A percentile compares a stretch with the other conserved stretches of the same genome.
phyloP scores from a whole-genome alignment of 768 basidiomycete species.

The Lyophyllum atratum region DNA sequence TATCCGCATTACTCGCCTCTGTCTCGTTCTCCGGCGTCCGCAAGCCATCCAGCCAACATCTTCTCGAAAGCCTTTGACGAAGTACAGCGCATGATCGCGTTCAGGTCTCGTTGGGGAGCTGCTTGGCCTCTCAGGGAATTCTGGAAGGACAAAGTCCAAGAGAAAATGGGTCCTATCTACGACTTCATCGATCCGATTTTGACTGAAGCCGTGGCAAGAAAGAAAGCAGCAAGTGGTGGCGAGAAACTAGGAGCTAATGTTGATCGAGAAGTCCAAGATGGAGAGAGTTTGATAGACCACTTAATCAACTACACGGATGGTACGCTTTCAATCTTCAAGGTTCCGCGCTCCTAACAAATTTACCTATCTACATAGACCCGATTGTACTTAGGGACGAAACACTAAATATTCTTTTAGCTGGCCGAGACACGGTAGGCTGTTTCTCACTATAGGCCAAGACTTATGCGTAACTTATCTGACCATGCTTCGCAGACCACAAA shows the following conservation, averaged over 20 bases:
- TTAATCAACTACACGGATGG: slow-evolving; percentile 54
- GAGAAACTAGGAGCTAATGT: slow-evolving; percentile 23
- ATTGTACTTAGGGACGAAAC: slow-evolving; percentile 47
- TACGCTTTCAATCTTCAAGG: slow-evolving; percentile 18
- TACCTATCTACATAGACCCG: slow-evolving; percentile 25
- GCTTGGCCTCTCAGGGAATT: slow-evolving; percentile 57
- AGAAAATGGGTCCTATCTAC: slow-evolving; percentile 49
- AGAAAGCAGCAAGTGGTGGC: slow-evolving; percentile 4
- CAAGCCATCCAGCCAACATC: slow-evolving; percentile 36
- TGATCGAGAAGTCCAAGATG: slow-evolving; percentile 34
- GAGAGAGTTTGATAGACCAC: slow-evolving; percentile 48
- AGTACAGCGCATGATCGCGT: slow-evolving; percentile 39
- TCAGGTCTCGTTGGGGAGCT: slow-evolving; percentile 38
- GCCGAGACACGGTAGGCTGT: slow-evolving; percentile 52
- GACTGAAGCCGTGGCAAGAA: slow-evolving; percentile 42
- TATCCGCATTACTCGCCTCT: slow-evolving; percentile 40
- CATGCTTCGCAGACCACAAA: slow-evolving; percentile 33
- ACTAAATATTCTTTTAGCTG: slow-evolving; percentile 59
- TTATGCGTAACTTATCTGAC: neutral
- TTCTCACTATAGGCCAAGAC: neutral
- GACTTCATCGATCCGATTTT: slow-evolving; percentile 58
- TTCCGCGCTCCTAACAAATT: neutral
- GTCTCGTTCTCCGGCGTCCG: slow-evolving; percentile 26
- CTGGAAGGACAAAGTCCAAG: slow-evolving; percentile 44
- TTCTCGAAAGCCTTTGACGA: slow-evolving; percentile 53